Evolutionary conservation across 345 rosid genomes (phyloP), one percentile per base, ranked within the genome.

Genomic region (Gossypium thurberi): DNA sequence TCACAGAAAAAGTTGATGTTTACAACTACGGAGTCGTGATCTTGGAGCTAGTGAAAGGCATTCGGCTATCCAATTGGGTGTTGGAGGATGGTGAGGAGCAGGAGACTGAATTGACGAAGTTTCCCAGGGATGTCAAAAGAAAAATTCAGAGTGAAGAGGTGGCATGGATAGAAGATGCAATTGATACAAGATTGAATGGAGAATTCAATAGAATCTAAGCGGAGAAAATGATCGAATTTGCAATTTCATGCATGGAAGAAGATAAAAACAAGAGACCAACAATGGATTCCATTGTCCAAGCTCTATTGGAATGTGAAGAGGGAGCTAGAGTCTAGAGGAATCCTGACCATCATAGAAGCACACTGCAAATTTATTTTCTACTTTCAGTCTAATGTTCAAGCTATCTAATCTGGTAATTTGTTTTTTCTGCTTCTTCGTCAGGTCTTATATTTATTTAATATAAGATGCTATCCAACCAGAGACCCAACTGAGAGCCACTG

Each of bases 1-100:
- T 48, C 17, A 12, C 8, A 0, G 77, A 80, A 5, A 81, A 85
- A 71, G 83, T 82, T 1, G 84, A 85, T 37, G 88, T 81, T 21
- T 21, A 21, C 23, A 21, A 21, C 23, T 21, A 77, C 10, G 84
- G 84, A 3, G 78, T 85, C 48, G 80, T 83, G 79, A 64, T 79
- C 60, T 84, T 85, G 1, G 84, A 85, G 70, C 17, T 81, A 74
- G 80, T 81, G 71, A 82, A 79, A 68, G 89, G 90, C 59, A 21
- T 65, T 28, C 6, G 6, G 6, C 37, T 28, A 28, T 28, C 37
- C 37, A 28, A 28, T 28, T 76, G 73, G 85, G 67, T 23, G 0
- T 15, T 57, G 43, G 70, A 60, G 66, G 81, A 80, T 51, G 74
- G 75, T 1, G 74, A 75, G 59, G 80, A 55, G 48, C 78, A 78